phyloP scores from a whole-genome alignment of 1,284 basidiomycete species.

The Trichosporon asahii region DNA sequence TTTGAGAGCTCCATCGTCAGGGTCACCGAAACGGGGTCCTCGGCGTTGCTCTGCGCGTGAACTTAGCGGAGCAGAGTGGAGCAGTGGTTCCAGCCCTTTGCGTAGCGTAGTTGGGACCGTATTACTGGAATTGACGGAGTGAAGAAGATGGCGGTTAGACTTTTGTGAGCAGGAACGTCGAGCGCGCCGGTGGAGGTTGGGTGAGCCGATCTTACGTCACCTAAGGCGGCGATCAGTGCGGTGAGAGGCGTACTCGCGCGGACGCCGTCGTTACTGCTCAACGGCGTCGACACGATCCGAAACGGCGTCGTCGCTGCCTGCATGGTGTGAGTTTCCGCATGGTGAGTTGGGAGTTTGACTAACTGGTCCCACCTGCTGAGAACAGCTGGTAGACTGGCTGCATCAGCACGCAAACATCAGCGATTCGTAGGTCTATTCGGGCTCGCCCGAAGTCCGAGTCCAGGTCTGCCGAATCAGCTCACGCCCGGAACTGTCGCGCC shows the following conservation, averaged over 20 bases:
- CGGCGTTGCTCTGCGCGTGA: not conserved
- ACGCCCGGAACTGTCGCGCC: too few species aligned
- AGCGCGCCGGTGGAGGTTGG: not conserved
- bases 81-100: not conserved
- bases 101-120: not conserved
- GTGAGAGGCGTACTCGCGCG: not conserved
- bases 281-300: not conserved
- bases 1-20: not conserved
- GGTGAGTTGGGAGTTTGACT: not conserved
- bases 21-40: not conserved
- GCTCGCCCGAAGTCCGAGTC: not conserved
- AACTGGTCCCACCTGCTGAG: too few species aligned
- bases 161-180: not conserved
- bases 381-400: too few species aligned
- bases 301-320: not conserved
- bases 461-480: not conserved
- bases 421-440: too few species aligned
- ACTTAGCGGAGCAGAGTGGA: not conserved
- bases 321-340: not conserved
- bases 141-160: not conserved
- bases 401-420: not conserved
- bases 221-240: not conserved
- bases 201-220: not conserved
- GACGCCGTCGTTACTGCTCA: not conserved
- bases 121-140: not conserved